Evolutionary conservation across 2,329 filamentous ascomycete species (phyloP).

Genomic region (Monilinia aucupariae): DNA sequence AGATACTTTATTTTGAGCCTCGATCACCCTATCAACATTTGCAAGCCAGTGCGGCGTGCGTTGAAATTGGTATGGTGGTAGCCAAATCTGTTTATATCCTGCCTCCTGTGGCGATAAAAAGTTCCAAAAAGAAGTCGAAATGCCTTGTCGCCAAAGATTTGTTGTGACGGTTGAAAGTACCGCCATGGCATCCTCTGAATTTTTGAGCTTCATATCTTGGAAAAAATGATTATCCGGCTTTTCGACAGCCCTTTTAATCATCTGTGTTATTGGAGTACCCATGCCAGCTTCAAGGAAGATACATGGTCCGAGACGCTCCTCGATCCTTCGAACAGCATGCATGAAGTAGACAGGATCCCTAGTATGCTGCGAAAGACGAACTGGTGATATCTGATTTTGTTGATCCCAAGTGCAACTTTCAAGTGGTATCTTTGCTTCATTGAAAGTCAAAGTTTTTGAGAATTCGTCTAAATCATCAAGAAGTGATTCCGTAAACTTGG

Average conservation of each 20-base stretch:
- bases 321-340: not conserved
- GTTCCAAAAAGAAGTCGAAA: slow-evolving; percentile 33
- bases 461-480: not conserved
- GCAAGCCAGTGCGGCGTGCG: not conserved
- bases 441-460: not conserved
- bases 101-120: slow-evolving; percentile 28
- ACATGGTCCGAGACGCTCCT: not conserved
- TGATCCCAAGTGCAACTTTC: not conserved
- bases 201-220: slow-evolving; percentile 27
- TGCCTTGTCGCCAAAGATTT: slow-evolving; percentile 33
- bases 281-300: not conserved
- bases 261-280: not conserved
- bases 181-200: slow-evolving; percentile 11
- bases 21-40: not conserved
- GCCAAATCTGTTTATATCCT: slow-evolving; percentile 21
- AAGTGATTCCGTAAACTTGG: not conserved
- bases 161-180: slow-evolving; percentile 27
- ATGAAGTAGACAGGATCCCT: not conserved
- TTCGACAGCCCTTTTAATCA: not conserved
- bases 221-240: slow-evolving; percentile 10
- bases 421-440: not conserved
- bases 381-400: not conserved
- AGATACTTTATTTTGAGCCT: not conserved
- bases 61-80: slow-evolving; percentile 8
- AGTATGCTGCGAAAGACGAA: not conserved